These are phyloP conservation scores for Chamaecyparis obtusa DNA, from an alignment of 75 land plant genomes.

Conservation along the genomic window DNA sequence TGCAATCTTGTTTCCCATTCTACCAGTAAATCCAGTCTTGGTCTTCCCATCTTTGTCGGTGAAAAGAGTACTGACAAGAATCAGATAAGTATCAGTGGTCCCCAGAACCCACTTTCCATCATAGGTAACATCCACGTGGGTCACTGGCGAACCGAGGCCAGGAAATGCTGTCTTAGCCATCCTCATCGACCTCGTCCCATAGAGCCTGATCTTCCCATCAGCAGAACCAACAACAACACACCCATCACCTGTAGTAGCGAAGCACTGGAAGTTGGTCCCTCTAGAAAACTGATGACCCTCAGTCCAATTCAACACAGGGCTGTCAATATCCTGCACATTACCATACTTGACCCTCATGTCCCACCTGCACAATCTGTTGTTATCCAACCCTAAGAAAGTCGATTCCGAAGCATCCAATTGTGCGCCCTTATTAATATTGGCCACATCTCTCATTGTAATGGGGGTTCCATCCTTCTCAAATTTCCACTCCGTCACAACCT, in stretches of 20 bases:
- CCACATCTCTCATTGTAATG: constrained; percentile 90
- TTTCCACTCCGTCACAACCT: constrained; percentile 90
- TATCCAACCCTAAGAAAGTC: constrained; percentile 93
- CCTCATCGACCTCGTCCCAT: constrained; percentile 89
- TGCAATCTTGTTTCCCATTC: constrained; percentile 94
- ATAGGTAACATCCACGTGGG: constrained; percentile 97
- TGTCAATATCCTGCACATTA: constrained; percentile 75
- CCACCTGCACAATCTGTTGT: constrained; percentile 94
- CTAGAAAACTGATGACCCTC: constrained; percentile 97
- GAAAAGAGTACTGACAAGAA: constrained; percentile 88
- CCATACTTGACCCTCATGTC: constrained; percentile 93
- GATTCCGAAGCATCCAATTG: constrained; percentile 83
- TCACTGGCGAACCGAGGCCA: constrained; percentile 94
- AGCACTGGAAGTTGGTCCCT: constrained; percentile 98
- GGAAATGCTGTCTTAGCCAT: constrained; percentile 98
- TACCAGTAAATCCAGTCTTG: constrained; percentile 92
- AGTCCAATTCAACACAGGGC: constrained; percentile 87
- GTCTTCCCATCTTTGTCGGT: constrained; percentile 91
- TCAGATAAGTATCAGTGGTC: constrained; percentile 94
- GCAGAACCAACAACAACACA: constrained; percentile 92
- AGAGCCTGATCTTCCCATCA: constrained; percentile 95
- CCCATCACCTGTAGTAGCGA: constrained; percentile 97
- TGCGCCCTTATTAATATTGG: constrained; percentile 80
- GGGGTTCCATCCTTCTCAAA: constrained; percentile 94
- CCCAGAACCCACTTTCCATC: constrained; percentile 99